Percentiles rank a stretch among this genome's conserved stretches.
phyloP scores from a whole-genome alignment of 306 rosid species.

The Abrus precatorius region DNA sequence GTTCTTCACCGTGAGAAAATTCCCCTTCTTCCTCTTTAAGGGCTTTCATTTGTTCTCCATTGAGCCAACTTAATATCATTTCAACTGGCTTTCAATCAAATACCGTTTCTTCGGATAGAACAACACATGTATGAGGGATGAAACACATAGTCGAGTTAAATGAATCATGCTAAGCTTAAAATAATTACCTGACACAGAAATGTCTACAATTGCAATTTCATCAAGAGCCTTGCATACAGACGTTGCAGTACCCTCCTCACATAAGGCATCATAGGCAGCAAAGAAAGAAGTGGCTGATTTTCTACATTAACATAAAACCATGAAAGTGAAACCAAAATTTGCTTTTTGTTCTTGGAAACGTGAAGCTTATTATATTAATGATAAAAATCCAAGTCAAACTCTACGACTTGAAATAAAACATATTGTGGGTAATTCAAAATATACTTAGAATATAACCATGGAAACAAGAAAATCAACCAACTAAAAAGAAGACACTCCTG shows the following conservation, averaged over 20 bases:
- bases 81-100: slow-evolving; percentile 20
- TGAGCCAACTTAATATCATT: slow-evolving; percentile 3
- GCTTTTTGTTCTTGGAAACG: not conserved
- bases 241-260: slow-evolving; percentile 98
- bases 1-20: slow-evolving; percentile 54
- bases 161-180: slow-evolving; percentile 36
- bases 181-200: slow-evolving; percentile 82
- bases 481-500: slow-evolving; percentile 13
- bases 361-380: slow-evolving; percentile 30
- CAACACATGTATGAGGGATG: slow-evolving; percentile 28
- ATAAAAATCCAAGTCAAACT: slow-evolving; percentile 36
- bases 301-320: slow-evolving; percentile 58
- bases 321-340: slow-evolving; percentile 38
- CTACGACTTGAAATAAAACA: slow-evolving; percentile 33
- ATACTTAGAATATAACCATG: not conserved
- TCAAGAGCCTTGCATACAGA: slow-evolving; percentile 87
- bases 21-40: slow-evolving; percentile 13
- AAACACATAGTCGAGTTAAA: slow-evolving; percentile 26
- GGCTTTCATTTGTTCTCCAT: not conserved
- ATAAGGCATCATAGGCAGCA: slow-evolving; percentile 92
- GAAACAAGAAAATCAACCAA: slow-evolving; percentile 11
- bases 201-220: slow-evolving; percentile 78
- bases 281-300: slow-evolving; percentile 90
- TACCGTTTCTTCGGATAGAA: slow-evolving; percentile 9
- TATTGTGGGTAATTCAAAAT: slow-evolving; percentile 17